Evolutionary conservation across 352 stramenopile genomes (phyloP), one percentile per base, ranked within the genome.

Genomic region (Poterioochromonas sp.): DNA sequence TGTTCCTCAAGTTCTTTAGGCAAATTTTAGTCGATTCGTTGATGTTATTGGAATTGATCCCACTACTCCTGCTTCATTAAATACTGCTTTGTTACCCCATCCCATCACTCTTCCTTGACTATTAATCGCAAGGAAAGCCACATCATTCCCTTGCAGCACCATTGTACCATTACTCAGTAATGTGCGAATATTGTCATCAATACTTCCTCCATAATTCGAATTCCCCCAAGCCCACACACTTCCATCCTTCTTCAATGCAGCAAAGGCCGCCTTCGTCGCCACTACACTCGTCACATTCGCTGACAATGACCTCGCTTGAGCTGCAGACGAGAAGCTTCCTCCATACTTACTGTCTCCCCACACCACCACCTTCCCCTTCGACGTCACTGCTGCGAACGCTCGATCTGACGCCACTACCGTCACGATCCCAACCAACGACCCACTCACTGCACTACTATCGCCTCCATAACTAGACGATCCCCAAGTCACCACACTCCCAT

Each of bases 291-390:
- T 68, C 29, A 68, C 29, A 68, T 68, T 68, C 29, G 58, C 58
- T 35, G 58, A 12, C 58, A 68, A 68, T 35, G 12, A 68, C 47
- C 47, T 58, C 29, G 58, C 58, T 68, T 35, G 12, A 12, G 12
- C 12, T 37, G 58, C 58, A 68, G 12, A 12, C 12, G 58, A 37
- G 29, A 68, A 12, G 12, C 58, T 68, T 68, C 63, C 63, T 47
- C 63, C 63, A 11, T 73, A 40, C 3, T 73, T 47, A 47, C 20
- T 40, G 63, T 73, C 63, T 47, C 63, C 63, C 63, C 63, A 73
- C 29, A 47, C 37, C 8, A 73, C 63, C 8, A 73, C 63, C 15
- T 47, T 40, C 29, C 63, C 63, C 8, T 40, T 20, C 11, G 35
- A 12, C 12, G 29, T 73, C 20, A 47, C 22, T 35, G 20, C 63